These are phyloP conservation scores for Trifolium pratense DNA, from an alignment of 306 rosid species.

Conservation along the genomic window DNA sequence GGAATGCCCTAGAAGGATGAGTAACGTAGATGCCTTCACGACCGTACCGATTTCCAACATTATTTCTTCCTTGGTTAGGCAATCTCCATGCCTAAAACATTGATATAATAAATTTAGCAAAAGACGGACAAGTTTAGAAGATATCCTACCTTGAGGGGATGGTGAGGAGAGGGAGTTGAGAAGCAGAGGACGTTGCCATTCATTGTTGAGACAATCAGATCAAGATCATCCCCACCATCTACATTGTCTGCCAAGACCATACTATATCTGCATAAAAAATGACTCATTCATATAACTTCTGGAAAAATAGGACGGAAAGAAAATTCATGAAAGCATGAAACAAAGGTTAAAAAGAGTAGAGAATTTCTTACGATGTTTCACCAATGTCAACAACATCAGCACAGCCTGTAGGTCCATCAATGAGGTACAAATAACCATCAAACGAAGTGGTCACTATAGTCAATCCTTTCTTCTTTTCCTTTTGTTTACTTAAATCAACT, in stretches of 20 bases:
- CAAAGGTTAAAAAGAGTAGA: constrained; percentile 36
- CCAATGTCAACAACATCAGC: constrained; percentile 98
- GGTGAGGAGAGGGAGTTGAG: constrained; percentile 90
- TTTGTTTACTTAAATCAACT: constrained; percentile 77
- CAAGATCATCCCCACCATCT: constrained; percentile 99
- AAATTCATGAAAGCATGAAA: constrained; percentile 1
- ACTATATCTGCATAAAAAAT: constrained; percentile 78
- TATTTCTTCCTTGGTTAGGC: constrained; percentile 86
- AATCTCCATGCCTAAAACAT: constrained; percentile 81
- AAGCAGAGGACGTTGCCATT: constrained; percentile 97
- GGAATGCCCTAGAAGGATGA: constrained; percentile 90
- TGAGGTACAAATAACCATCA: constrained; percentile 92
- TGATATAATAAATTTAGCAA: constrained; percentile 27
- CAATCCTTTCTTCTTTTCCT: constrained; percentile 88
- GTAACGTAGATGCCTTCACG: constrained; percentile 86
- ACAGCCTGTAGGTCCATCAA: constrained; percentile 95
- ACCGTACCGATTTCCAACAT: constrained; percentile 61
- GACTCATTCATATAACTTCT: constrained; percentile 9
- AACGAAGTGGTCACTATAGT: constrained; percentile 91
- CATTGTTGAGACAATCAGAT: constrained; percentile 93
- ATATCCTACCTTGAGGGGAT: constrained; percentile 85
- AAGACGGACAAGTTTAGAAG: constrained; percentile 34
- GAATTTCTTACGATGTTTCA: constrained; percentile 90
- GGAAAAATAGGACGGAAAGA: constrained; percentile 32
- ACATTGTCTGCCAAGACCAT: constrained; percentile 98